Base-by-base conservation (phyloP, 371 early-diverging fungal genomes). In the Amoeboaphelidium protococcarum region DNA sequence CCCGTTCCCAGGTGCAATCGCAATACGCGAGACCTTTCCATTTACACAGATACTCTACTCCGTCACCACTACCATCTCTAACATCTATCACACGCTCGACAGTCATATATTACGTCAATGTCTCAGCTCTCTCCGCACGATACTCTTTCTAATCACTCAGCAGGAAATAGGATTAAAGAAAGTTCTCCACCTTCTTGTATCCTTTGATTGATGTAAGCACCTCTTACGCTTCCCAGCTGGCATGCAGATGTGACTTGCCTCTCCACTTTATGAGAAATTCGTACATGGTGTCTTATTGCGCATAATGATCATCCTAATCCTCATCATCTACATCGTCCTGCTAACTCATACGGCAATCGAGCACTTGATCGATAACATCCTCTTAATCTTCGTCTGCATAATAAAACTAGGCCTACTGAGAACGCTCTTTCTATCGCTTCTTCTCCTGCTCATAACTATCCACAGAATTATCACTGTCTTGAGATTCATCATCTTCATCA, bases 251-350 rank as follows among this genome's bases (percentile, higher is more conserved):
- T 3, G 86, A 82, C 68, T 72, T 74, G 2, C 76, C 72, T 58
- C 78, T 78, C 94, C 94, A 95, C 55, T 95, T 91, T 54, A 95
- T 71, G 10, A 76, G 65, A 50, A 74, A 91, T 61, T 84, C 80
- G 46, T 23, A 23, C 45, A 44, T 48, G 19, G 16, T 10, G 48
- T 1, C 27, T 26, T 22, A 27, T 23, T 45, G 23, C 20, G 19
- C 25, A 20, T 50, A 50, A 21, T 54, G 23, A n/a, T n/a, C n/a
- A n/a, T n/a, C n/a, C n/a, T n/a, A n/a, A n/a, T n/a, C n/a, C n/a
- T n/a, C n/a, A n/a, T n/a, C 4, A 2, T 25, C 3, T 3, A 13
- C 54, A 47, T 70, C 68, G 23, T 72, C 71, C 22, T 55, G 55
- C 23, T 64, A 68, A 26, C 61, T 55, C 20, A 50, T 49, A n/a